Evolutionary conservation across 176 grass and related monocot genomes (phyloP).

Genomic region (Melocanna baccifera): DNA sequence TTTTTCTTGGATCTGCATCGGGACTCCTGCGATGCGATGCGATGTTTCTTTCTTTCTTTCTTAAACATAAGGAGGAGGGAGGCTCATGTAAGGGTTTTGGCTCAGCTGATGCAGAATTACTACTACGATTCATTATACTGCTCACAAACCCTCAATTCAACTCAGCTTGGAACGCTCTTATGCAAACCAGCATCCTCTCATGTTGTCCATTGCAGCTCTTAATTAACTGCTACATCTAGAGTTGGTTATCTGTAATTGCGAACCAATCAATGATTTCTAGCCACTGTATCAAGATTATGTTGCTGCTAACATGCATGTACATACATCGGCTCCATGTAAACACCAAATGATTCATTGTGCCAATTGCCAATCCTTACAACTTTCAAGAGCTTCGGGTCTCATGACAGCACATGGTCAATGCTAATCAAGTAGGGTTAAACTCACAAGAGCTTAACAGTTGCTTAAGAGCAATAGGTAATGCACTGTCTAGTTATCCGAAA

Average conservation of each 20-base stretch:
- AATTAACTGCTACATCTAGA: slow-evolving; percentile 17
- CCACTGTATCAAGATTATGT: background rate
- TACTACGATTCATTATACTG: background rate
- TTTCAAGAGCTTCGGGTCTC: background rate
- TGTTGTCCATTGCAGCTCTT: background rate
- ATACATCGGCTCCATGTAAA: background rate
- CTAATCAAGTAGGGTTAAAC: background rate
- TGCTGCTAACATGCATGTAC: background rate
- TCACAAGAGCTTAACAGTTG: background rate
- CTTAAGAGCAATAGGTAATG: background rate
- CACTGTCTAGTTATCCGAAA: background rate
- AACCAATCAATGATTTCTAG: background rate
- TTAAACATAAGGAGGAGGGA: background rate
- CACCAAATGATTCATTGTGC: background rate
- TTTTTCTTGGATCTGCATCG: background rate
- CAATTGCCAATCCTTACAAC: background rate
- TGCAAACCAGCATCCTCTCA: background rate
- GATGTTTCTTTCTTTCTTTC: background rate
- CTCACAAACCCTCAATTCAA: background rate
- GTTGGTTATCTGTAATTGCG: background rate
- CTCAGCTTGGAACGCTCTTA: too few relatives aligned
- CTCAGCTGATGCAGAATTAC: background rate
- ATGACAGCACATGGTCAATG: background rate
- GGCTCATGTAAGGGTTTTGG: background rate
- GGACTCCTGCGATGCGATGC: too few relatives aligned